A percentile compares a stretch with the other conserved stretches of the same genome.
phyloP scores from a whole-genome alignment of 805 yeast genomes.

The Starmerella sp. region DNA sequence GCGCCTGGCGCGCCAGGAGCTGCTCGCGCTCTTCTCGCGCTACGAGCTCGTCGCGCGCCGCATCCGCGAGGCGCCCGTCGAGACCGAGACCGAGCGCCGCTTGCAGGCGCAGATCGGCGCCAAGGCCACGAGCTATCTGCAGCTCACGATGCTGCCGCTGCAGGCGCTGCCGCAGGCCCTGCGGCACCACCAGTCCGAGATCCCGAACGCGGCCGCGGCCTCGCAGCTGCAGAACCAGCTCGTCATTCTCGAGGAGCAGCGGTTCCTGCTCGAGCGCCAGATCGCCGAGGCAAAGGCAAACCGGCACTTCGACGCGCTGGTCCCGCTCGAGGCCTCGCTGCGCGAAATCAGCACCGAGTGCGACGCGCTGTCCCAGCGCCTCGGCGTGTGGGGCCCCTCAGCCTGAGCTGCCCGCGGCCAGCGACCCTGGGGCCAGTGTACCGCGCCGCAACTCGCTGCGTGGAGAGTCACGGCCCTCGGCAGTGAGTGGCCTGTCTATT shows the following conservation, averaged over 20 bases:
- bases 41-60: constrained; percentile 43
- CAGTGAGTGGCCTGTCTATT: not conserved
- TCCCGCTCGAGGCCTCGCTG: constrained; percentile 46
- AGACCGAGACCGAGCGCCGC: constrained; percentile 36
- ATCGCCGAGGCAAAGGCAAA: constrained; percentile 50
- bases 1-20: constrained; percentile 31
- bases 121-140: constrained; percentile 50
- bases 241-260: constrained; percentile 81
- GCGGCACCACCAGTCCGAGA: constrained; percentile 14
- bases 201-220: constrained; percentile 20
- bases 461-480: too few species aligned
- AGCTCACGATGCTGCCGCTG: constrained; percentile 52
- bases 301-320: constrained; percentile 67
- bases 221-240: constrained; percentile 37
- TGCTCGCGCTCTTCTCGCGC: constrained; percentile 40
- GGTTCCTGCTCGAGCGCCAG: constrained; percentile 56
- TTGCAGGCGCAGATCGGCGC: constrained; percentile 46
- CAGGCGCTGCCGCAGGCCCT: constrained; percentile 43
- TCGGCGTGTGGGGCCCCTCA: constrained; percentile 45
- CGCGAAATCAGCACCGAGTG: constrained; percentile 43
- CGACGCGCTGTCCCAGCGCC: constrained; percentile 33
- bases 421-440: too few species aligned
- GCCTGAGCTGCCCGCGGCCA: too few species aligned
- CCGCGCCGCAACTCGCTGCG: too few species aligned
- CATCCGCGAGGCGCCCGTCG: constrained; percentile 30